Base-by-base conservation (phyloP, 495 filamentous ascomycete species). In the Neurospora sp. region DNA sequence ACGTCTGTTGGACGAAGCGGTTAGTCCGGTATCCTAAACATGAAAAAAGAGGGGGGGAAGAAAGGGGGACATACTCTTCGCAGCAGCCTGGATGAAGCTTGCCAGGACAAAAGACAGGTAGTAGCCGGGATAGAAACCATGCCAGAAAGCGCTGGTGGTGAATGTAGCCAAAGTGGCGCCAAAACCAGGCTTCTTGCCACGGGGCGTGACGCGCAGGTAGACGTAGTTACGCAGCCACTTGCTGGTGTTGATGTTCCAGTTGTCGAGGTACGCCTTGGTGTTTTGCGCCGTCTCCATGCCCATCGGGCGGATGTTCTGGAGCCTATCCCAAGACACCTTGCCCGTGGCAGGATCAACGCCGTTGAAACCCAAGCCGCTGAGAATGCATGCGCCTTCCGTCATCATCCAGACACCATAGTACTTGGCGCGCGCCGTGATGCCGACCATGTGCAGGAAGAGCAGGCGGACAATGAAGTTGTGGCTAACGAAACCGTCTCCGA, bases 201-300 rank as follows among this genome's bases (percentile, higher is more conserved):
- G 92, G 4, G 96, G 96, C 5, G 96, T 99, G 3, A 99, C 96
- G 20, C 96, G 91, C 48, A 99, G 85, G 79, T 98, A 99, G 74
- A 99, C 85, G 78, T 97, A 98, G 79, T 98, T 97, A 42, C 95
- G 90, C 72, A 99, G 83, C 96, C 96, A 99, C 76, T 93, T 89
- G 81, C 97, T 99, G 20, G 96, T 98, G 81, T 99, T 99, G 85
- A 96, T 96, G 82, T 99, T 99, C 96, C 96, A 99, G 78, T 86
- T 90, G 69, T 91, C 95, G 10, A 99, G 85, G 75, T 94, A 98
- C 5, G 87, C 94, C 61, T 93, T 89, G 16, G 92, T 91, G 79
- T 98, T 99, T 81, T 98, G 94, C 1, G 96, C 96, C 1, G 87
- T 84, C 82, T 99, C 96, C 22, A 98, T 89, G 9, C 87, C 86